Conservation (phyloP, 1,139 yeast species). For the Saccharomyces hybrid region DNA sequence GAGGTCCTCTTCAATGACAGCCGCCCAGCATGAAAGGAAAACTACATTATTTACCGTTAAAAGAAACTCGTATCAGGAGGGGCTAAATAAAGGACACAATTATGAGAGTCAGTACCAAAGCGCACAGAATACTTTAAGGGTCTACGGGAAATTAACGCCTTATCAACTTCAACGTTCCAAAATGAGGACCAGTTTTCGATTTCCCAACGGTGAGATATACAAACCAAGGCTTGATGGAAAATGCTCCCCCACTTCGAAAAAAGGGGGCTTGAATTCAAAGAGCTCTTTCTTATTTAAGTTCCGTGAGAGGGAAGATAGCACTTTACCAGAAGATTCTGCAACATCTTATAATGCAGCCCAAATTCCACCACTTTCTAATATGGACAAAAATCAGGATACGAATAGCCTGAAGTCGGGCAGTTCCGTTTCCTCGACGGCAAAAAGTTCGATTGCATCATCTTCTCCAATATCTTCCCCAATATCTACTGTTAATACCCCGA, state of each 20-base stretch:
- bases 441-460: neutral
- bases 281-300: neutral
- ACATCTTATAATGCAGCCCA: neutral
- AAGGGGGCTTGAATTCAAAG: neutral
- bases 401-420: neutral
- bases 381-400: neutral
- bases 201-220: neutral
- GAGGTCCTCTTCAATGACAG: conserved; percentile 1
- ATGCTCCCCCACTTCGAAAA: neutral
- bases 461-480: neutral
- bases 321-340: neutral
- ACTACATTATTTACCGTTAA: neutral
- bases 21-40: neutral
- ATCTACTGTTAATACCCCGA: neutral
- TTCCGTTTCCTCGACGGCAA: neutral
- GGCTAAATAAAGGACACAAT: neutral
- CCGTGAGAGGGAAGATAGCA: neutral
- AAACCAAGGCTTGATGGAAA: neutral
- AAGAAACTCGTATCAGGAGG: neutral
- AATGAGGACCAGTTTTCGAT: neutral
- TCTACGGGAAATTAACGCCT: neutral
- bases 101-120: neutral
- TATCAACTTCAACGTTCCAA: neutral
- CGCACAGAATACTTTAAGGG: neutral
- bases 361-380: neutral